phyloP scores from a whole-genome alignment of 345 rosid species.

The Brassica incana region DNA sequence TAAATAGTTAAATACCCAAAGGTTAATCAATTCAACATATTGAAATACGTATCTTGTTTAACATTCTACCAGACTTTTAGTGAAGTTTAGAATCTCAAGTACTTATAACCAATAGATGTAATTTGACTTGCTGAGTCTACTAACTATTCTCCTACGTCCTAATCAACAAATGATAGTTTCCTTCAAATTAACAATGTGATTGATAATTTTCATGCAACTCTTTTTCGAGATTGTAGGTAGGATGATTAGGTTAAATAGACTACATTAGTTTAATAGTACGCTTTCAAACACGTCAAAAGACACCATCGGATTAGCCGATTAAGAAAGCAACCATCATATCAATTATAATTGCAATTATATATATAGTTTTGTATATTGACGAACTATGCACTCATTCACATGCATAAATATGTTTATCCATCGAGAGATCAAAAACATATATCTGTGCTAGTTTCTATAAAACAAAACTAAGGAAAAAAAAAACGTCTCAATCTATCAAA shows the following conservation, averaged over 20 bases:
- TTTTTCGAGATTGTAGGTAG: conserved; percentile 12
- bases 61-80: not conserved
- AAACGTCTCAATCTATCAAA: not conserved
- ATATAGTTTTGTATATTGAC: not conserved
- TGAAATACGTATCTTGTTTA: not conserved
- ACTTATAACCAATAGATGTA: conserved; percentile 21
- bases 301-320: conserved; percentile 34
- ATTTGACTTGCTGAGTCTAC: conserved; percentile 7
- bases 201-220: conserved; percentile 23
- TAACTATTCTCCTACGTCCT: conserved; percentile 19
- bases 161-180: not conserved
- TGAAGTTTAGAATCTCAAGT: conserved; percentile 9
- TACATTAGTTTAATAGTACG: conserved; percentile 7
- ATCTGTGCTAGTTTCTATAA: not conserved
- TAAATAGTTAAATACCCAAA: not conserved
- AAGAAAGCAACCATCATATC: conserved; percentile 21
- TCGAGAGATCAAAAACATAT: not conserved
- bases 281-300: conserved; percentile 28
- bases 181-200: conserved; percentile 3
- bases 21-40: not conserved
- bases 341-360: conserved; percentile 2
- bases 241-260: conserved; percentile 23
- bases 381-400: not conserved
- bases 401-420: not conserved
- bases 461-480: not conserved